Base-by-base conservation (phyloP, 257 asterid species). In the Gentiana dahurica region DNA sequence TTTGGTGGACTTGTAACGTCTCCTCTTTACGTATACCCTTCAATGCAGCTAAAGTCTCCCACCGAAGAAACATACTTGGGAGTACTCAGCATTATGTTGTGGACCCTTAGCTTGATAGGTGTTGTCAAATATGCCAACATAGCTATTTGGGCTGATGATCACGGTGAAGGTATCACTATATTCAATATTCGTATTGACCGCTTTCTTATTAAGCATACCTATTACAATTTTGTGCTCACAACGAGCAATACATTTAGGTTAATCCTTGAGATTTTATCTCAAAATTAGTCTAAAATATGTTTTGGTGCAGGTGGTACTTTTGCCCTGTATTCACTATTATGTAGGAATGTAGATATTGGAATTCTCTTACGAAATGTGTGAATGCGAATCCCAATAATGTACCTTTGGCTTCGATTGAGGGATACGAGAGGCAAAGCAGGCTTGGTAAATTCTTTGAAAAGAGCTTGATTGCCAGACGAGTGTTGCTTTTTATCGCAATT, bases 321-420 rank as follows among this genome's bases (percentile, higher is more conserved):
- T 64, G 86, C 86, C 49, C 80, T 84, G 12, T 81, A 81, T 63
- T 84, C 86, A 0, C 64, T 84, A 39, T 84, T 78, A 13, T 81
- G 94, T 62, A 77, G 86, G 53, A 76, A 81, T 61, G 59, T 69
- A 55, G 72, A 76, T 62, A 71, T 76, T 34, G 70, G 70, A 36
- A 65, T 76, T 59, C 78, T 72, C 57, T 55, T 78, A 10, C 66
- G 1, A 76, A 69, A 43, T 53, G 2, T 49, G 53, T 32, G 11
- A 50, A 35, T 57, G 51, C 68, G 36, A 71, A 38, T 36, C 51
- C 75, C 15, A 43, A 43, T 11, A 43, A 54, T 36, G 46, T 67
- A 38, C 35, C 8, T 49, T 51, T 58, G 46, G 60, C 48, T n/a
- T 36, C 38, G 33, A 12, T 33, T 37, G 64, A 15, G 68, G 51